phyloP scores from a whole-genome alignment of 1,139 yeast species.

The Pichia sp. region DNA sequence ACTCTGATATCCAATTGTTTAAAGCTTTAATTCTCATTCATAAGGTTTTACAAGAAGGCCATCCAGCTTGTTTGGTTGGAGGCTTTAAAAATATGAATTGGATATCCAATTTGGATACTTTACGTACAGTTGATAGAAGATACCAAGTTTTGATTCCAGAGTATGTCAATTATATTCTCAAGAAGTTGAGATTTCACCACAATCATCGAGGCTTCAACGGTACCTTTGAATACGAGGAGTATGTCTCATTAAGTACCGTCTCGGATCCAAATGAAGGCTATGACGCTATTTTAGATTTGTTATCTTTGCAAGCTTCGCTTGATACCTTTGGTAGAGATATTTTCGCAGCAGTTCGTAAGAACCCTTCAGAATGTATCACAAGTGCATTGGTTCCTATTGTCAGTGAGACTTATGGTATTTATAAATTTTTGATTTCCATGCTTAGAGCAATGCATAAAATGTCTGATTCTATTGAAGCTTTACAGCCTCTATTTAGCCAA shows the following conservation, averaged over 20 bases:
- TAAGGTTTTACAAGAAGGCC: constrained; percentile 95
- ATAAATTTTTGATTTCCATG: constrained; percentile 86
- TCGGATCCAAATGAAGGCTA: constrained; percentile 96
- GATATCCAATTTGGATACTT: constrained; percentile 47
- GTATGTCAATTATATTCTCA: constrained; percentile 62
- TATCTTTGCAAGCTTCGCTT: constrained; percentile 79
- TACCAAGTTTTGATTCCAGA: constrained; percentile 75
- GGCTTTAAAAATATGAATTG: constrained; percentile 69
- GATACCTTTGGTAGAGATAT: constrained; percentile 74
- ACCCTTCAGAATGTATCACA: constrained; percentile 69
- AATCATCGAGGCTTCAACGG: constrained; percentile 89
- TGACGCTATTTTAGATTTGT: constrained; percentile 78
- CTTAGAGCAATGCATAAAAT: constrained; percentile 67
- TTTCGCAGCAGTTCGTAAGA: constrained; percentile 45
- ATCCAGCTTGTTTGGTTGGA: constrained; percentile 74
- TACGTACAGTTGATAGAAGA: constrained; percentile 32
- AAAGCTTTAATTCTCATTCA: constrained; percentile 86
- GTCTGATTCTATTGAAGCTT: constrained; percentile 70
- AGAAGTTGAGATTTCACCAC: constrained; percentile 77
- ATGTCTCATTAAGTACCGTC: constrained; percentile 77
- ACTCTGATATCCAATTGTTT: constrained; percentile 77
- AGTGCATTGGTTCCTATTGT: constrained; percentile 87
- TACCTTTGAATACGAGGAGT: constrained; percentile 93
- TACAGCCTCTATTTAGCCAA: constrained; percentile 66
- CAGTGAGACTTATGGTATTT: constrained; percentile 90